phyloP scores from a whole-genome alignment of 768 basidiomycete species.

The Piloderma croceum region DNA sequence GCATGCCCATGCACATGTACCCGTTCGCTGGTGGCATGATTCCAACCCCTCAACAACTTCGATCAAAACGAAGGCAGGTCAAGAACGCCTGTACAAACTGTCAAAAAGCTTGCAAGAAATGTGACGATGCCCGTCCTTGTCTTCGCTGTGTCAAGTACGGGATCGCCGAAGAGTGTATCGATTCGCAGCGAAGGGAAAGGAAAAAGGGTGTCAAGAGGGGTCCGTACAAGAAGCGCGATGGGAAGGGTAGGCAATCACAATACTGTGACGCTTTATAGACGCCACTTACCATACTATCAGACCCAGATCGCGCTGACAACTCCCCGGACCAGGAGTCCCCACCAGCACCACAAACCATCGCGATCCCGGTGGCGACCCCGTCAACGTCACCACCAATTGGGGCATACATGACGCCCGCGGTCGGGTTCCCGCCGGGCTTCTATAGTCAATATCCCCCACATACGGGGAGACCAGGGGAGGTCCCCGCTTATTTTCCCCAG shows the following conservation, averaged over 20 bases:
- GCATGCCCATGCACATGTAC: conserved; percentile 66
- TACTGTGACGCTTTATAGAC: conserved; percentile 4
- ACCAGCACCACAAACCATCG: conserved; percentile 37
- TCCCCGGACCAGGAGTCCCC: conserved; percentile 41
- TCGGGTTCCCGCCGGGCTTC: conserved; percentile 50
- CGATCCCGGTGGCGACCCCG: conserved; percentile 36
- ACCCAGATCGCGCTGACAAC: conserved; percentile 55
- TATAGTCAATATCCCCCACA: conserved; percentile 51
- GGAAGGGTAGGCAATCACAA: conserved; percentile 58
- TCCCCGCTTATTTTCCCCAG: conserved; percentile 46
- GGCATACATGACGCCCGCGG: conserved; percentile 44
- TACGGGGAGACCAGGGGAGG: conserved; percentile 46
- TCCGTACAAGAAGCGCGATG: conserved; percentile 94
- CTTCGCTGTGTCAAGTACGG: conserved; percentile 91
- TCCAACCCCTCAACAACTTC: conserved; percentile 42
- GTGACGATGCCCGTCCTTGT: conserved; percentile 88
- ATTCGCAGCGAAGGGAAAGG: conserved; percentile 89
- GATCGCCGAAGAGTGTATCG: conserved; percentile 78
- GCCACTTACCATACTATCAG: conserved; percentile 29
- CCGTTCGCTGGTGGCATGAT: conserved; percentile 46
- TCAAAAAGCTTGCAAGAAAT: conserved; percentile 89
- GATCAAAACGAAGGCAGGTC: conserved; percentile 80
- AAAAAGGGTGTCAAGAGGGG: conserved; percentile 84
- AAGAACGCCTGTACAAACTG: conserved; percentile 91
- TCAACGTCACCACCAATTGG: conserved; percentile 44